Conservation (phyloP, 2,329 filamentous ascomycete genomes). For the Aspergillus alliaceus region DNA sequence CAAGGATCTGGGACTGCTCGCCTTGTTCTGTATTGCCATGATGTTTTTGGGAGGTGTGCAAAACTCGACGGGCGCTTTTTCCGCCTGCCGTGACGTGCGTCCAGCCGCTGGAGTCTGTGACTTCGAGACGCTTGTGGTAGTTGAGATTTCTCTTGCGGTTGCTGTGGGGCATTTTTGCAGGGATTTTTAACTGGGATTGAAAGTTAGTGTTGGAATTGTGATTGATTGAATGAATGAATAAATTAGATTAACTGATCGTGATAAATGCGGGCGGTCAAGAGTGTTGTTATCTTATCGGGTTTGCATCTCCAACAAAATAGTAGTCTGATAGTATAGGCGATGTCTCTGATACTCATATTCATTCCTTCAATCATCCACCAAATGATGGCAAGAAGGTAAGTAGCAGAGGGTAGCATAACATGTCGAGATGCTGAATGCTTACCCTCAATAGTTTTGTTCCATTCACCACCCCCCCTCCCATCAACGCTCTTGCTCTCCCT, state of each 20-base stretch:
- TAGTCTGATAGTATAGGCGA: too few species aligned
- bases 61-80: constrained; percentile 26
- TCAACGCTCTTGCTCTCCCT: too few species aligned
- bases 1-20: constrained; percentile 13
- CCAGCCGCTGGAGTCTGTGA: constrained; percentile 44
- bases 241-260: not conserved
- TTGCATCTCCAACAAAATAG: constrained; percentile 9
- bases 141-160: constrained; percentile 24
- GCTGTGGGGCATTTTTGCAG: constrained; percentile 35
- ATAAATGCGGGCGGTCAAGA: not conserved
- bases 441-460: too few species aligned
- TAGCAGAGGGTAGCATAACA: too few species aligned
- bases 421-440: too few species aligned
- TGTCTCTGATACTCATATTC: too few species aligned
- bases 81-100: constrained; percentile 41
- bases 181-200: not conserved
- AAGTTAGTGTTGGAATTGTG: not conserved
- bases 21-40: not conserved
- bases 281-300: not conserved
- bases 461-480: too few species aligned
- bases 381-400: too few species aligned
- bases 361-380: too few species aligned
- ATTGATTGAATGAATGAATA: not conserved
- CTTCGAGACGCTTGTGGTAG: constrained; percentile 34
- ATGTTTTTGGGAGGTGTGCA: constrained; percentile 11